Base-by-base conservation (phyloP, 371 early-diverging fungal genomes). In the Mortierella sp. region DNA sequence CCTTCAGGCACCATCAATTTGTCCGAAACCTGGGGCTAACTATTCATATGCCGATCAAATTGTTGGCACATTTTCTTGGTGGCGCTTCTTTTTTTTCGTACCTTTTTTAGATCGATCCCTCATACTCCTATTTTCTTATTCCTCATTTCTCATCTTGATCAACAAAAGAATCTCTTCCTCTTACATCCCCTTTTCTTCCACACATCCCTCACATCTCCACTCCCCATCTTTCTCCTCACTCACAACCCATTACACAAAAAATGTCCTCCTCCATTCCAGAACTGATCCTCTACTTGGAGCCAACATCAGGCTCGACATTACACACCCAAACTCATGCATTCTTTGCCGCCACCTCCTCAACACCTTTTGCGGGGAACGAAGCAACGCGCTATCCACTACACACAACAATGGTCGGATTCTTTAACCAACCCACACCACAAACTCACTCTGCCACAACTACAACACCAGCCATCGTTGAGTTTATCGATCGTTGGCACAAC, bases 321-420 rank as follows among this genome's bases (percentile, higher is more conserved):
- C 76, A 70, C 52, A 73, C 70, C 3, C 85, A 84, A 50, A 58
- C 76, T 19, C 65, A 55, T 3, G 8, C 10, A 21, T 79, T 76
- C 45, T 79, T 74, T 45, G 3, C 60, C 0, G n/a, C 71, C 3
- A 73, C 68, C 24, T 70, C 42, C 4, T 31, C 0, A 0, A 65
- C 45, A 8, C 74, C 79, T 19, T 84, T 79, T 52, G 63, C 73
- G 0, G 58, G 31, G 7, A 84, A 84, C 38, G 81, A 84, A 57
- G 85, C 85, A 9, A 54, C 77, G 2, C 78, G 78, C n/a, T 84
- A 84, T 70, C 85, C 85, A 21, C 70, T 71, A 7, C 85, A 84
- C 44, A 72, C 70, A 57, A 84, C 85, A 54, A 84, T 81, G 81
- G 81, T 84, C 70, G 85, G 85, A 2, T 84, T 84, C 79, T 84